A percentile compares a stretch with the other conserved stretches of the same genome.
Evolutionary conservation across 1,139 yeast genomes (phyloP).

Genomic region (Candida frijolesensis): DNA sequence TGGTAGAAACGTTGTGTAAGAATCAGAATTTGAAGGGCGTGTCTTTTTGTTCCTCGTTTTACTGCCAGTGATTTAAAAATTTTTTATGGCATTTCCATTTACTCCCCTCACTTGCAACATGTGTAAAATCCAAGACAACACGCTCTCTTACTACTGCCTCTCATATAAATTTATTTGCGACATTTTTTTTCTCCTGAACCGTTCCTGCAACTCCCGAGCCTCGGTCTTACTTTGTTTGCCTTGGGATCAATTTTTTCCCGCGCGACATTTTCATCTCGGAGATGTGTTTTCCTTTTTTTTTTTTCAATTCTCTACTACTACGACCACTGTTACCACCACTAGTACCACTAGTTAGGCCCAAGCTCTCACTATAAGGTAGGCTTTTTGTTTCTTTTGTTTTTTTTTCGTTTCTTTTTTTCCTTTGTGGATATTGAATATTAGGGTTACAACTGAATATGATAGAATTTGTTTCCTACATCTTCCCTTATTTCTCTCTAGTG

Average conservation of each 20-base stretch:
- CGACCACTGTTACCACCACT: too few relatives aligned
- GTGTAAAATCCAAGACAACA: neutral
- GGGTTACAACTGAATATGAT: too few relatives aligned
- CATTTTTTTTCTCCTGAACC: neutral
- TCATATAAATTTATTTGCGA: neutral
- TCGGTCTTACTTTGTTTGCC: neutral
- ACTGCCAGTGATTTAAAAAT: neutral
- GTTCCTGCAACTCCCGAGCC: conserved; percentile 6
- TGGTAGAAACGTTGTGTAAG: too few relatives aligned
- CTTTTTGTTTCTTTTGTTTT: too few relatives aligned
- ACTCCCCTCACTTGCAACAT: neutral
- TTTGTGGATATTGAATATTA: too few relatives aligned
- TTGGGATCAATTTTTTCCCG: neutral
- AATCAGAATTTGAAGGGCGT: too few relatives aligned
- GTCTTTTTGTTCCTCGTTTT: too few relatives aligned
- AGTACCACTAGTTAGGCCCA: too few relatives aligned
- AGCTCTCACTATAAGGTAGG: too few relatives aligned
- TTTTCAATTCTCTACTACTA: neutral
- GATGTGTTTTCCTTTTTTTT: conserved; percentile 4
- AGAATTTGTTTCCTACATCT: too few relatives aligned
- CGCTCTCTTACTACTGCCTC: neutral
- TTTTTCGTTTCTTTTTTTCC: too few relatives aligned
- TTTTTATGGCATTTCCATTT: neutral
- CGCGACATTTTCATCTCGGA: conserved; percentile 3
- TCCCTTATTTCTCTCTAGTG: too few relatives aligned